Evolutionary conservation across 441 rosid species (phyloP), one percentile per base, ranked within the genome.

Genomic region (Erysimum cheiri): DNA sequence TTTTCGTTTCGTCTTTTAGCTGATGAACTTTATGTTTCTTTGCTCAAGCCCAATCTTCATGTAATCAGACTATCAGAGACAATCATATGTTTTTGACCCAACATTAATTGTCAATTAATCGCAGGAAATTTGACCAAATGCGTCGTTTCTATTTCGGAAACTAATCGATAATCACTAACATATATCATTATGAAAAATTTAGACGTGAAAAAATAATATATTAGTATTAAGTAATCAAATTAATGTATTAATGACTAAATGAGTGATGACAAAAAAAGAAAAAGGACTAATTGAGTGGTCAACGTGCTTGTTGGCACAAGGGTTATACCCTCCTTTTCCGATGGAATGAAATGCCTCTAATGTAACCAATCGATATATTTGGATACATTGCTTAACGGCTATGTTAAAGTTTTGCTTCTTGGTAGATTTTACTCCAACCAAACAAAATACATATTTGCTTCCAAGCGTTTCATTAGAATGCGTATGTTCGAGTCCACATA

Each of bases 341-440:
- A 19, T 19, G 22, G 22, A 19, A 19, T 19, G 22, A 19, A 19
- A 46, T 46, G 40, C 49, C 10, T 44, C 24, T 15, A n/a, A 6
- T 44, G 10, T 44, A 19, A 22, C n/a, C 31, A 10, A 10, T 19
- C 1, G 31, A 49, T 49, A 19, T 48, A 48, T 5, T n/a, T 14
- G 28, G 9, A 12, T 60, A 9, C 24, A 41, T 43, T 61, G 39
- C 56, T 22, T 64, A 64, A 32, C 35, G 28, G 44, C 57, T 64
- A 19, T 48, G 24, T 11, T 36, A 49, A 7, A 49, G n/a, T 4
- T 35, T n/a, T 49, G 46, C 43, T 50, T 13, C 13, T 8, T 12
- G 24, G 36, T 50, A 24, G 69, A 53, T 64, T 64, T 35, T 50
- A 49, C 69, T 49, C 35, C 47, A 64, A 64, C 58, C 47, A 49